phyloP scores from a whole-genome alignment of 2,329 filamentous ascomycete species.

The Beauveria medogensis region DNA sequence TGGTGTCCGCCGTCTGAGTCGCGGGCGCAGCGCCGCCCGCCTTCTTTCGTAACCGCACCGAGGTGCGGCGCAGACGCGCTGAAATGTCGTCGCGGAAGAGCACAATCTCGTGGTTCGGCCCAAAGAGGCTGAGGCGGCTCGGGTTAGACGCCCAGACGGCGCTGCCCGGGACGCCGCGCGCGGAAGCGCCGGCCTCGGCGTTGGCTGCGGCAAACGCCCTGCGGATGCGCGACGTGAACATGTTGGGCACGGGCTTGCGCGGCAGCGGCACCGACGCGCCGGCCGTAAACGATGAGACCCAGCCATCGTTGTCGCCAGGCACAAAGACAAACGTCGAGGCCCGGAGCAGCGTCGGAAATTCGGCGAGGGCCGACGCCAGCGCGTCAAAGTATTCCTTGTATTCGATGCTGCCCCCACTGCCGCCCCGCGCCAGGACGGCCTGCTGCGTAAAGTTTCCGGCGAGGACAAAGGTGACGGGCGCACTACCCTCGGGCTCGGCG shows the following conservation, averaged over 20 bases:
- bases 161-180: conserved; percentile 34
- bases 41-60: conserved; percentile 56
- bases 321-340: conserved; percentile 84
- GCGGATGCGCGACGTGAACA: conserved; percentile 83
- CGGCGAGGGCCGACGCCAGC: conserved; percentile 70
- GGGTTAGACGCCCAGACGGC: conserved; percentile 90
- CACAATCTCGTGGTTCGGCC: conserved; percentile 78
- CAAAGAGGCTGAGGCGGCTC: conserved; percentile 73
- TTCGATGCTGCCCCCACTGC: conserved; percentile 76
- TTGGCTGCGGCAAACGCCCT: conserved; percentile 75
- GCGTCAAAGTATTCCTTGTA: conserved; percentile 96
- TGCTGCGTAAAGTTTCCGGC: conserved; percentile 74
- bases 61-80: conserved; percentile 66
- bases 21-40: conserved; percentile 10
- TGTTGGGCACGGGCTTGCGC: conserved; percentile 64
- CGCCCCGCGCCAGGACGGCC: conserved; percentile 58
- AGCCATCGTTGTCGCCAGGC: conserved; percentile 95
- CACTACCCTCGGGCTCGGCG: conserved; percentile 50
- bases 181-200: conserved; percentile 41
- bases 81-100: conserved; percentile 83
- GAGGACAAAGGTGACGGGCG: conserved; percentile 73
- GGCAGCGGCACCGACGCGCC: conserved; percentile 66
- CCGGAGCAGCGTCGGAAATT: conserved; percentile 74
- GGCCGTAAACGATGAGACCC: conserved; percentile 77
- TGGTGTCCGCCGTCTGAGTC: conserved; percentile 25